These are phyloP conservation scores for Capronia epimyces DNA, from an alignment of 2,329 filamentous ascomycete species.

Conservation along the genomic window DNA sequence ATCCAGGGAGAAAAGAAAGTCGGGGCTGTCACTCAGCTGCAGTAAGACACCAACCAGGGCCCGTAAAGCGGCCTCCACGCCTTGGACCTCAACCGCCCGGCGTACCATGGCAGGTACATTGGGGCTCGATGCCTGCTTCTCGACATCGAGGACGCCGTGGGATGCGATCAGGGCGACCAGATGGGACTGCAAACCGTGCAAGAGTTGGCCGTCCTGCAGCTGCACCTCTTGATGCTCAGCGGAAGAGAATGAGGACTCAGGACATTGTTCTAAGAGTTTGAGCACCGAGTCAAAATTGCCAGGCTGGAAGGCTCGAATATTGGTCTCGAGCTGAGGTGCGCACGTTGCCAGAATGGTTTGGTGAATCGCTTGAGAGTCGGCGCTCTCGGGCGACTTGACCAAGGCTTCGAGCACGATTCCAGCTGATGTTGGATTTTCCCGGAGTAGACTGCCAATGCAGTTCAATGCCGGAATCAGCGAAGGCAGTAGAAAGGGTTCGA, in stretches of 20 bases:
- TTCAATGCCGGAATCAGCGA: constrained; percentile 55
- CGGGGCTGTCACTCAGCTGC: constrained; percentile 38
- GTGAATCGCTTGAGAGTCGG: constrained; percentile 58
- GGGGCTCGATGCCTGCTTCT: constrained; percentile 48
- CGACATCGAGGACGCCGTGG: background rate
- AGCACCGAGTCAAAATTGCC: constrained; percentile 6
- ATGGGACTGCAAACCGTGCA: constrained; percentile 12
- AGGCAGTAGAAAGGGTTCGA: constrained; percentile 59
- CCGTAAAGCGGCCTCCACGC: constrained; percentile 36
- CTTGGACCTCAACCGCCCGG: constrained; percentile 38
- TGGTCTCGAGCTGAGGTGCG: constrained; percentile 22
- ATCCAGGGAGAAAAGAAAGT: constrained; percentile 41
- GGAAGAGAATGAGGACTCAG: constrained; percentile 18
- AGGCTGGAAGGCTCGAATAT: constrained; percentile 4
- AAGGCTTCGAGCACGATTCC: constrained; percentile 53
- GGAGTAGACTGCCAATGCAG: constrained; percentile 55
- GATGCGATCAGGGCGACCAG: constrained; percentile 14
- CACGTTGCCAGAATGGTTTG: constrained; percentile 53
- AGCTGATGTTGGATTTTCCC: constrained; percentile 43
- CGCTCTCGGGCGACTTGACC: constrained; percentile 53
- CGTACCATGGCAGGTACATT: constrained; percentile 39
- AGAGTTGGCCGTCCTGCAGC: background rate
- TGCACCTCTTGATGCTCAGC: constrained; percentile 5
- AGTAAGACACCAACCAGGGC: constrained; percentile 41
- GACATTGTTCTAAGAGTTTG: constrained; percentile 7